Conservation (phyloP, 805 yeast genomes). For the Ogataea salicorniae region DNA sequence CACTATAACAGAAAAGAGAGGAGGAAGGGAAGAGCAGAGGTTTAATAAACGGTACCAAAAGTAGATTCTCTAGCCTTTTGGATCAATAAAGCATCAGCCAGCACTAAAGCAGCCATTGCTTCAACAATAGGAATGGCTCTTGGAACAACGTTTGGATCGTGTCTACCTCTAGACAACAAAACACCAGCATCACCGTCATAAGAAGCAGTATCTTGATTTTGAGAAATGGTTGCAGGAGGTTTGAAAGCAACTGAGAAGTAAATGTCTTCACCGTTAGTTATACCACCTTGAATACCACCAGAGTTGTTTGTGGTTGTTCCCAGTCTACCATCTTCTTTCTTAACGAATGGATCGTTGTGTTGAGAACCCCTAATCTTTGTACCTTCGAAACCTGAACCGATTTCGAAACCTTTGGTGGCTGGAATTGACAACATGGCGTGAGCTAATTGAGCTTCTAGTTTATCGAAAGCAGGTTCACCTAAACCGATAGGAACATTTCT, state of each 20-base stretch:
- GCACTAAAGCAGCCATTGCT: slow-evolving; percentile 94
- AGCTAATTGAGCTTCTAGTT: slow-evolving; percentile 89
- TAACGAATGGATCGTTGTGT: slow-evolving; percentile 87
- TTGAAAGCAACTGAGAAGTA: slow-evolving; percentile 95
- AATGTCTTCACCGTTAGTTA: slow-evolving; percentile 91
- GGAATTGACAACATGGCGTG: slow-evolving; percentile 98
- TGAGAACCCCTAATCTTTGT: slow-evolving; percentile 84
- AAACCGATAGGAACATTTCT: slow-evolving; percentile 93
- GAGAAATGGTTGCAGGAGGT: slow-evolving; percentile 95
- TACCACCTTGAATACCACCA: slow-evolving; percentile 99
- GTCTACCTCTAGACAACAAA: slow-evolving; percentile 95
- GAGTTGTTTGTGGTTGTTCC: slow-evolving; percentile 88
- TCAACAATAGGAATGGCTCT: slow-evolving; percentile 98
- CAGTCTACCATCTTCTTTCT: slow-evolving; percentile 49
- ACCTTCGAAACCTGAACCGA: slow-evolving; percentile 94
- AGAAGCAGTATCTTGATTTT: slow-evolving; percentile 83
- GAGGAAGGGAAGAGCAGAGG: neutral
- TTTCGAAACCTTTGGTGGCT: slow-evolving; percentile 96
- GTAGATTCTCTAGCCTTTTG: slow-evolving; percentile 80
- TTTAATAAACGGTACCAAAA: slow-evolving; percentile 27
- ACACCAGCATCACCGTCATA: slow-evolving; percentile 87
- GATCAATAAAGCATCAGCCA: slow-evolving; percentile 79
- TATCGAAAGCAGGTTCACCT: slow-evolving; percentile 97
- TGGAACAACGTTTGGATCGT: slow-evolving; percentile 97
- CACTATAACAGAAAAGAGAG: neutral